phyloP scores from a whole-genome alignment of 768 basidiomycete species.

The Lactifluus hygrophoroides region DNA sequence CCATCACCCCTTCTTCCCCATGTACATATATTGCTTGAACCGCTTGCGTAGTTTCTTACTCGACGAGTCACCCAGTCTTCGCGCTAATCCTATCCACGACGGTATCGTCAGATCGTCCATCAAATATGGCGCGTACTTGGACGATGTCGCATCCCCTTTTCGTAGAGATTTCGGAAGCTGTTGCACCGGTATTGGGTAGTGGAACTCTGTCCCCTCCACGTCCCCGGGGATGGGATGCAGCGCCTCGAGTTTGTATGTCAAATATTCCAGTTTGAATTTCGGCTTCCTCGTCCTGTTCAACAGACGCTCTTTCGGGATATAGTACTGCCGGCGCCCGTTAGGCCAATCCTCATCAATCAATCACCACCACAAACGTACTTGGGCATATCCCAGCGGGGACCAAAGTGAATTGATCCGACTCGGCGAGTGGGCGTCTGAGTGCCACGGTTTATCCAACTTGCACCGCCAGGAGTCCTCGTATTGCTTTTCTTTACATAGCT shows the following conservation, averaged over 20 bases:
- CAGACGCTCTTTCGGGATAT: slow-evolving; percentile 44
- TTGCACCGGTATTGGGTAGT: slow-evolving; percentile 46
- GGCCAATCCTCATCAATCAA: not conserved
- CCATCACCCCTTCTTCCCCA: slow-evolving; percentile 28
- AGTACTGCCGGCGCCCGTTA: slow-evolving; percentile 39
- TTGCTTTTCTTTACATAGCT: slow-evolving; percentile 39
- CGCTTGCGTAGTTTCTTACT: slow-evolving; percentile 47
- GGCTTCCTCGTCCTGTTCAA: slow-evolving; percentile 43
- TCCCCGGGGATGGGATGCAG: slow-evolving; percentile 31
- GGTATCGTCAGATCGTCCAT: slow-evolving; percentile 72
- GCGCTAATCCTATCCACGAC: slow-evolving; percentile 63
- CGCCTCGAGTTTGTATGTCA: slow-evolving; percentile 46
- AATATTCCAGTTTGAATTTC: slow-evolving; percentile 67
- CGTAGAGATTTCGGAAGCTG: slow-evolving; percentile 46
- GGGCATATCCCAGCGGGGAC: slow-evolving; percentile 77
- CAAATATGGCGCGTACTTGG: slow-evolving; percentile 57
- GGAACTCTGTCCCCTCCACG: slow-evolving; percentile 25
- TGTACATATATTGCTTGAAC: slow-evolving; percentile 72
- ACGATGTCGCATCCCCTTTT: slow-evolving; percentile 34
- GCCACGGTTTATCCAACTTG: slow-evolving; percentile 49
- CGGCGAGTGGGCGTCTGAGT: slow-evolving; percentile 56
- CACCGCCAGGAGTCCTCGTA: slow-evolving; percentile 59
- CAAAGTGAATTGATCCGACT: slow-evolving; percentile 61
- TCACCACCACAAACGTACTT: slow-evolving; percentile 45
- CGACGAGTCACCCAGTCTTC: slow-evolving; percentile 45